Percentiles rank a stretch among this genome's conserved stretches.
Conservation (phyloP, 2,329 filamentous ascomycete genomes). For the Aspergillus caelatus region DNA sequence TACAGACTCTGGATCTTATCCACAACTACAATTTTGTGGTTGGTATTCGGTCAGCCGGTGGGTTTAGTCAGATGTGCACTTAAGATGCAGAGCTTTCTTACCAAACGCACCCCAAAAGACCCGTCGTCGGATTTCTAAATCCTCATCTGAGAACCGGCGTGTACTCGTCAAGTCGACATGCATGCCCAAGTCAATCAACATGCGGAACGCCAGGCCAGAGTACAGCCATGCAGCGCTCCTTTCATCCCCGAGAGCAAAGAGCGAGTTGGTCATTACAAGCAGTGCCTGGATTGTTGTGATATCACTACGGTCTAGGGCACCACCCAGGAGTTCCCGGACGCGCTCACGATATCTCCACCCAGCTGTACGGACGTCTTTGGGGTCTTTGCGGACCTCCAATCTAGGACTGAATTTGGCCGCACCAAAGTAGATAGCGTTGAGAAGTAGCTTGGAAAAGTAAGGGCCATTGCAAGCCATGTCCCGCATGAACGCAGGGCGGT, state of each 20-base stretch:
- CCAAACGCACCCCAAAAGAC: constrained; percentile 21
- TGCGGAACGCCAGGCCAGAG: constrained; percentile 54
- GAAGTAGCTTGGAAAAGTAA: constrained; percentile 55
- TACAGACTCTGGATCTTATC: constrained; percentile 61
- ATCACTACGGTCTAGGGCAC: constrained; percentile 51
- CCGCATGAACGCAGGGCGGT: constrained; percentile 16
- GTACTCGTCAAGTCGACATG: constrained; percentile 42
- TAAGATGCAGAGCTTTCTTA: no score
- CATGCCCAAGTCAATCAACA: constrained; percentile 56
- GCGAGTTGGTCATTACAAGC: constrained; percentile 54
- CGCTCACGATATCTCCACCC: constrained; percentile 54
- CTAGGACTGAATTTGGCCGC: constrained; percentile 52
- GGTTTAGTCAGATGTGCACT: no score
- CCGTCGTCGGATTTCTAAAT: constrained; percentile 31
- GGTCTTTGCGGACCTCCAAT: constrained; percentile 49
- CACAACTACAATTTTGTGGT: constrained; percentile 13
- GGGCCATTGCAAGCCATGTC: constrained; percentile 38
- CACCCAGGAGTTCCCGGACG: constrained; percentile 51
- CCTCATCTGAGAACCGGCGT: constrained; percentile 27
- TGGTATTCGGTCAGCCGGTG: no score
- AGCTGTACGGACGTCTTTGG: constrained; percentile 51
- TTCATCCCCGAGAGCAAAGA: constrained; percentile 56
- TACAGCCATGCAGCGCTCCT: constrained; percentile 58
- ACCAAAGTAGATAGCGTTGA: constrained; percentile 49
- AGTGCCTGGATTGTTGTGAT: constrained; percentile 60